phyloP scores from a whole-genome alignment of 208 protist genomes.

The Sergeia podlipaevii region DNA sequence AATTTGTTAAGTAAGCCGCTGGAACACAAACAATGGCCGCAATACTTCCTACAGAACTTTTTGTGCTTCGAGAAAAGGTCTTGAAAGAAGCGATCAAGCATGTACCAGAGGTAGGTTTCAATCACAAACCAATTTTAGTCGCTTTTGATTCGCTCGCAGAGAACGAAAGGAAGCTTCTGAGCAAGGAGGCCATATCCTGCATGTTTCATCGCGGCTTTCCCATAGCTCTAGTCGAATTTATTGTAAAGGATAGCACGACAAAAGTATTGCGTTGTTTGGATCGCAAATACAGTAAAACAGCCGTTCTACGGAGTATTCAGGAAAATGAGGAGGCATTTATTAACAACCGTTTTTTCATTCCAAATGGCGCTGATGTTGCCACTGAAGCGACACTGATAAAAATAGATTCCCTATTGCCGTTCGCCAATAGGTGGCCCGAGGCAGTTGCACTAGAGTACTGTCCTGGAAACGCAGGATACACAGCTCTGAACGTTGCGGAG shows the following conservation, averaged over 20 bases:
- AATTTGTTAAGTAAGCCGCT: background rate
- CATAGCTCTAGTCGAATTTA: conserved; percentile 57
- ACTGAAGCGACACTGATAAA: conserved; percentile 46
- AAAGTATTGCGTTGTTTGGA: conserved; percentile 35
- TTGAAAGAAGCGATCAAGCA: conserved; percentile 34
- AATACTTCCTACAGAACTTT: conserved; percentile 1
- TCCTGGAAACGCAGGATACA: conserved; percentile 62
- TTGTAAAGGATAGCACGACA: conserved; percentile 43
- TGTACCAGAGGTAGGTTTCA: conserved; percentile 41
- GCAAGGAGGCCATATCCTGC: conserved; percentile 9
- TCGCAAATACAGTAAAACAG: conserved; percentile 40
- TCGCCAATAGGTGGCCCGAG: conserved; percentile 42
- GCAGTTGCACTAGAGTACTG: conserved; percentile 62
- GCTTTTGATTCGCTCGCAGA: conserved; percentile 16
- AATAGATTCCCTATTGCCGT: conserved; percentile 38
- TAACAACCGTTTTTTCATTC: conserved; percentile 27
- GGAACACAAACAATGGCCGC: background rate
- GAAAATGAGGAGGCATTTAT: conserved; percentile 56
- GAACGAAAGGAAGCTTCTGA: conserved; percentile 12
- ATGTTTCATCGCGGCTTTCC: conserved; percentile 66
- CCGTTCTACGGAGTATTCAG: conserved; percentile 36
- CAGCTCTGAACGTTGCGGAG: conserved; percentile 49
- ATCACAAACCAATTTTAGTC: conserved; percentile 17
- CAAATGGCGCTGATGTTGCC: conserved; percentile 37
- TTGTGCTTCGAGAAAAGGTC: conserved; percentile 25